Evolutionary conservation across 306 rosid genomes (phyloP).

Genomic region (Senna tora): DNA sequence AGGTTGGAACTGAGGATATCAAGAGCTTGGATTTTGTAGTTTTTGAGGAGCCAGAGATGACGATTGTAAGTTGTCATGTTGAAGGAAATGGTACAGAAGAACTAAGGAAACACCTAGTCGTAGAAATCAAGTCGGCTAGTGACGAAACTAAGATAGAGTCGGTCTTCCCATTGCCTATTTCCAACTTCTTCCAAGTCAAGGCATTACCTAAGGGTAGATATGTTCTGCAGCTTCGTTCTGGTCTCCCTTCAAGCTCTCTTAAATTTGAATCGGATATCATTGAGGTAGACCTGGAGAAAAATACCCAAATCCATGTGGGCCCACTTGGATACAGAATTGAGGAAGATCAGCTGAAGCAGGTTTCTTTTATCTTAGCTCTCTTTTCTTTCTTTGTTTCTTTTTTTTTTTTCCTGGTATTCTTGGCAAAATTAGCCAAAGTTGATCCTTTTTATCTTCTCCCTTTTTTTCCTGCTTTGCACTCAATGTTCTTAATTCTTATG

Average conservation of each 20-base stretch:
- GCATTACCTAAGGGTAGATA: constrained; percentile 83
- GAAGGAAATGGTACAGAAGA: constrained; percentile 85
- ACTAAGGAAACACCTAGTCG: constrained; percentile 66
- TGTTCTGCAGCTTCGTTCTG: constrained; percentile 78
- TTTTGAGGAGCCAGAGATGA: constrained; percentile 93
- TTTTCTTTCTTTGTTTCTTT: background rate
- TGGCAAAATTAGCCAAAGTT: constrained; percentile 14
- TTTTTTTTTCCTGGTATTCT: background rate
- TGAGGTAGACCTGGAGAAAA: constrained; percentile 82
- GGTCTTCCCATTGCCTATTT: constrained; percentile 81
- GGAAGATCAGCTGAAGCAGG: constrained; percentile 82
- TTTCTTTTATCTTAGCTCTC: constrained; percentile 31
- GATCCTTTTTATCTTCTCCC: constrained; percentile 4
- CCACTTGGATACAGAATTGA: constrained; percentile 74
- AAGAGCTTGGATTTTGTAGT: constrained; percentile 86
- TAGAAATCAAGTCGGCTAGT: constrained; percentile 85
- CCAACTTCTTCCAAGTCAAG: constrained; percentile 95
- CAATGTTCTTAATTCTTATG: constrained; percentile 29
- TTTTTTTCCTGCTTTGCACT: constrained; percentile 16
- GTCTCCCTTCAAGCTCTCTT: constrained; percentile 64
- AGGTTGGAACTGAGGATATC: constrained; percentile 86
- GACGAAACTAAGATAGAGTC: constrained; percentile 67
- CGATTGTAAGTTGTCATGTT: constrained; percentile 86
- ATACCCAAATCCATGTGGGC: constrained; percentile 76
- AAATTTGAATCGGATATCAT: constrained; percentile 81